Conservation (phyloP, 768 basidiomycete genomes). For the Kwoniella shandongensis region DNA sequence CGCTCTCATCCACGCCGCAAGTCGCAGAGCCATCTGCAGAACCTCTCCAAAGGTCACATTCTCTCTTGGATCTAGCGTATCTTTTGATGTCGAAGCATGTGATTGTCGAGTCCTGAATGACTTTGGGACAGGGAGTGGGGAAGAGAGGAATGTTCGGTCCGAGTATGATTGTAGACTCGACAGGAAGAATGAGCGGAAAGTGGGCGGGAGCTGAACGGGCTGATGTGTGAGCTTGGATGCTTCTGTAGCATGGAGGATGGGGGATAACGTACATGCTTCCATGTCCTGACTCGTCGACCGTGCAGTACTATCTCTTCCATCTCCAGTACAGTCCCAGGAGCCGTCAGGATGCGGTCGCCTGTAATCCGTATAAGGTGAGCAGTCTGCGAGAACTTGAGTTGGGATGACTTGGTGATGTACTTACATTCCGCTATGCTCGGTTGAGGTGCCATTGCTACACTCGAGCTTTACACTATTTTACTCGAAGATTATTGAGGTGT, state of each 20-base stretch:
- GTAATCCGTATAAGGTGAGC: neutral
- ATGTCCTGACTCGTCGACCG: conserved; percentile 29
- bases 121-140: conserved; percentile 12
- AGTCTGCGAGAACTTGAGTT: neutral
- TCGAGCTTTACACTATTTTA: neutral
- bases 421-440: conserved; percentile 21
- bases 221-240: neutral
- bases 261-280: conserved; percentile 42
- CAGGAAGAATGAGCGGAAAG: conserved; percentile 40
- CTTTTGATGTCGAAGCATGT: neutral
- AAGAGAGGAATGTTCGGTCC: conserved; percentile 38
- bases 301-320: conserved; percentile 35
- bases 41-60: conserved; percentile 31
- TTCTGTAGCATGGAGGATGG: neutral
- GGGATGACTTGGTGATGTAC: neutral
- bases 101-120: neutral
- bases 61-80: conserved; percentile 15
- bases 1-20: conserved; percentile 36
- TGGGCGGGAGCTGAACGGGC: conserved; percentile 29
- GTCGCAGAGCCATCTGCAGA: conserved; percentile 18
- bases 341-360: conserved; percentile 46
- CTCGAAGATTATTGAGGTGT: too few relatives aligned
- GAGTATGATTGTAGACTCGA: conserved; percentile 21
- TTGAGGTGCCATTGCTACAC: neutral
- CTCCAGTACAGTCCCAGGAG: conserved; percentile 42